A percentile compares a stretch with the other conserved stretches of the same genome.
Evolutionary conservation across 176 grass and related monocot species (phyloP).

Genomic region (Oryza punctata): DNA sequence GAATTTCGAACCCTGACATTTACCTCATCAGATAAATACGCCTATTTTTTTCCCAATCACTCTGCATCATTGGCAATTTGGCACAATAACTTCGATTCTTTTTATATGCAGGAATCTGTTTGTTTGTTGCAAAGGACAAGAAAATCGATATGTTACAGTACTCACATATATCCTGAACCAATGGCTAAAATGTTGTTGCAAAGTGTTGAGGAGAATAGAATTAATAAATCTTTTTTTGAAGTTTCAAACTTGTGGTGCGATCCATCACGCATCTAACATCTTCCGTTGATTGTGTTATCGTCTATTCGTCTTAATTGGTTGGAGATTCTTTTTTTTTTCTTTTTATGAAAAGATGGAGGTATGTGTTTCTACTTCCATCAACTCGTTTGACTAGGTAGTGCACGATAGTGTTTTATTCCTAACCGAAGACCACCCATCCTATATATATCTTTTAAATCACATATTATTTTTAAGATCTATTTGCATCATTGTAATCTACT

Average conservation of each 20-base stretch:
- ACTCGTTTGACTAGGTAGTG: neutral
- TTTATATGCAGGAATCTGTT: neutral
- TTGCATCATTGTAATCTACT: no score
- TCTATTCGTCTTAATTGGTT: neutral
- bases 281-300: no score
- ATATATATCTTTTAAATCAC: no score
- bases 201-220: neutral
- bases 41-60: neutral
- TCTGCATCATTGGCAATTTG: neutral
- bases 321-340: neutral
- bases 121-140: neutral
- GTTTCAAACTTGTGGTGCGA: neutral
- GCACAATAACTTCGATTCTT: neutral
- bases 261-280: neutral
- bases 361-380: neutral
- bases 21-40: neutral
- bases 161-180: neutral
- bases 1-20: no score
- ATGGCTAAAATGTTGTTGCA: neutral
- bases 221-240: neutral
- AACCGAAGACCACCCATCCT: no score
- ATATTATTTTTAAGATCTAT: no score
- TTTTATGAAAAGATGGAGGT: neutral
- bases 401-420: no score
- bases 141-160: no score